Evolutionary conservation across 805 yeast species (phyloP), one percentile per base, ranked within the genome.

Genomic region (Myxozyma neglecta): DNA sequence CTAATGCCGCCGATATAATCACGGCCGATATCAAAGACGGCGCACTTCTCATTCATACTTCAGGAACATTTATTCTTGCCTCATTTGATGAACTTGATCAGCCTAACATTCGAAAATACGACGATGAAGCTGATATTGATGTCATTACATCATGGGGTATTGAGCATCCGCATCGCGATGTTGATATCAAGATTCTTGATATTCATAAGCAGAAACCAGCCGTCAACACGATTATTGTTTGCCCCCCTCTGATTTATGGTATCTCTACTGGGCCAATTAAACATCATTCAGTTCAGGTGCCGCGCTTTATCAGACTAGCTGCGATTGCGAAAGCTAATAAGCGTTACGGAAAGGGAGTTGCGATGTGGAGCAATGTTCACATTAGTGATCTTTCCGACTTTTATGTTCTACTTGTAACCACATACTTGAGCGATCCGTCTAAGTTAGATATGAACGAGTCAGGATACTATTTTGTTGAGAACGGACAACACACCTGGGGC

Each of bases 401-500:
- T 47, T 76, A 73, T 65, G 40, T 44, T 11, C 60, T 72, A 29
- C 54, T 77, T 9, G 56, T 76, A 18, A 24, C 65, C 6, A 71
- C 68, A 47, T 59, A 75, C 14, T 18, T 73, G 1, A 11, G 56
- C 3, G 50, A 59, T 6, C 70, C 70, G 14, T 68, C 68, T 44
- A 45, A 63, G 7, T 63, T 76, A 48, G 73, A 73, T 10, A 66
- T 70, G 18, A 76, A 76, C 7, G 68, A 63, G 51, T 51, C 72
- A 9, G 80, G 80, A 6, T 76, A 74, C 60, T 76, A 76, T 59
- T 77, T 77, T 67, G 75, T 72, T 1, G 71, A 75, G 6, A 67
- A 63, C 43, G 73, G 72, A 2, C 71, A 69, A 34, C 75, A 73
- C 58, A 61, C 52, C 16, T 76, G 79, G 79, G 61, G 63, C 16